phyloP scores from a whole-genome alignment of 2,329 filamentous ascomycete species.

The Diaporthe sp. region DNA sequence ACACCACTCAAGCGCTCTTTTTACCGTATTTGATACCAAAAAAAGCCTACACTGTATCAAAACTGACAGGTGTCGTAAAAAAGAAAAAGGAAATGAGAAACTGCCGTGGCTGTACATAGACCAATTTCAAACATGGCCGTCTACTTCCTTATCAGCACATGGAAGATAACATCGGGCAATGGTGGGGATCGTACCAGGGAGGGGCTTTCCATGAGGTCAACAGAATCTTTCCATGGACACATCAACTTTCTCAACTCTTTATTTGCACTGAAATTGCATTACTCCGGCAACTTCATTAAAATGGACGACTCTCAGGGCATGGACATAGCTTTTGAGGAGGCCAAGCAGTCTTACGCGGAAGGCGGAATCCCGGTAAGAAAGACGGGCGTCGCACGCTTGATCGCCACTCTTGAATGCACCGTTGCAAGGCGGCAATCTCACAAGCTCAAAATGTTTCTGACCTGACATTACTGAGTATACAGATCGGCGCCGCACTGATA shows the following conservation, averaged over 20 bases:
- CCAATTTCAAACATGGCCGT: background rate
- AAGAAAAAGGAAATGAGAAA: no score
- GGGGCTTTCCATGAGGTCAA: background rate
- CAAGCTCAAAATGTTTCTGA: background rate
- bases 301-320: slow-evolving; percentile 60
- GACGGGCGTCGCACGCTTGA: background rate
- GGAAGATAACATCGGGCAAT: slow-evolving; percentile 29
- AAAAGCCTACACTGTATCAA: background rate
- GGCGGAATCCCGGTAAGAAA: slow-evolving; percentile 62
- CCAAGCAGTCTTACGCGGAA: slow-evolving; percentile 58
- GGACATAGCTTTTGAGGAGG: slow-evolving; percentile 62
- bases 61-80: no score
- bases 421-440: background rate
- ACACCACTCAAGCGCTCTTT: no score
- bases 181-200: slow-evolving; percentile 17
- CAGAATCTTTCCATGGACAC: background rate
- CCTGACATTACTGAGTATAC: slow-evolving; percentile 14
- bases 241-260: background rate
- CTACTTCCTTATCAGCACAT: slow-evolving; percentile 26
- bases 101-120: background rate
- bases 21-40: background rate
- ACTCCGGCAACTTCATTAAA: background rate
- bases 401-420: background rate
- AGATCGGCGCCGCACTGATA: slow-evolving; percentile 73
- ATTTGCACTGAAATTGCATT: background rate